A percentile compares a stretch with the other conserved stretches of the same genome.
Conservation (phyloP, 176 grass and related monocot species). For the Elymus sibiricus region DNA sequence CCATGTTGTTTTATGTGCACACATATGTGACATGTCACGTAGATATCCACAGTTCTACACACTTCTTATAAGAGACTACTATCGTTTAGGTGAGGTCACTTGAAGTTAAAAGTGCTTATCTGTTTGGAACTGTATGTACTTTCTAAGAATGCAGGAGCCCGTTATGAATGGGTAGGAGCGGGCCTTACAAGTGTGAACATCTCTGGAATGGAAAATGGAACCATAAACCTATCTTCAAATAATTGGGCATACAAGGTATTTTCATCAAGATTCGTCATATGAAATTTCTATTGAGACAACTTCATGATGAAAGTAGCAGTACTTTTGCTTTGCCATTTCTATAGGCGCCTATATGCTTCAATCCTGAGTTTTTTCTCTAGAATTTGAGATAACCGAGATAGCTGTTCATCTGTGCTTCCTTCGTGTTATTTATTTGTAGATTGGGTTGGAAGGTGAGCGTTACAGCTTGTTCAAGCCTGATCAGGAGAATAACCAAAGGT, state of each 20-base stretch:
- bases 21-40: not conserved
- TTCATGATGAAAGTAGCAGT: constrained; percentile 11
- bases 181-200: constrained; percentile 74
- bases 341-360: not conserved
- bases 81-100: not conserved
- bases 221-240: constrained; percentile 56
- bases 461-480: constrained; percentile 63
- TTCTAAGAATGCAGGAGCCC: constrained; percentile 74
- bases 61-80: not conserved
- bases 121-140: constrained; percentile 24
- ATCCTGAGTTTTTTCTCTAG: constrained; percentile 6
- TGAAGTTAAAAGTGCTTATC: constrained; percentile 8
- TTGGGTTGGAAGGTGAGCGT: constrained; percentile 88
- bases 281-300: not conserved
- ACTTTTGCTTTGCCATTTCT: not conserved
- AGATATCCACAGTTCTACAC: not conserved
- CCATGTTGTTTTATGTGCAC: constrained; percentile 3
- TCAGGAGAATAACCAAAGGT: constrained; percentile 40
- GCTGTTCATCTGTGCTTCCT: not conserved
- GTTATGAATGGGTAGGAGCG: constrained; percentile 92
- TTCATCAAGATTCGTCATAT: not conserved
- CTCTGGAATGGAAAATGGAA: constrained; percentile 46
- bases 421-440: constrained; percentile 45
- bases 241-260: constrained; percentile 81
- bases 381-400: constrained; percentile 4